Conservation (phyloP, 2,329 filamentous ascomycete species). For the Trichoderma breve region DNA sequence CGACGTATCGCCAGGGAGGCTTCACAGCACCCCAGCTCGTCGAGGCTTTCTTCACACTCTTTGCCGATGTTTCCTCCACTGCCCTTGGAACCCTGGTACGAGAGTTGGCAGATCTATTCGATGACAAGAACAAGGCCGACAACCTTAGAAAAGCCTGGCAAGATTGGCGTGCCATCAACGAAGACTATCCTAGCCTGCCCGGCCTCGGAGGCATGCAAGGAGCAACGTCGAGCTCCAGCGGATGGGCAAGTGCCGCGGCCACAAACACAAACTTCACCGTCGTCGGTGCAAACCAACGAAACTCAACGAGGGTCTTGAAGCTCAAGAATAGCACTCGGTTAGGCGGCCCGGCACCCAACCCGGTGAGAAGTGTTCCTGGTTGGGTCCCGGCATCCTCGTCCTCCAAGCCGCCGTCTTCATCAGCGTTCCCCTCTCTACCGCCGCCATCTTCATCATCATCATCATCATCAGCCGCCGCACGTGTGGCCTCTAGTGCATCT, state of each 20-base stretch:
- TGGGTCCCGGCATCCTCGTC: constrained; percentile 26
- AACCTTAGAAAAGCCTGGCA: constrained; percentile 81
- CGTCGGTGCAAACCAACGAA: constrained; percentile 44
- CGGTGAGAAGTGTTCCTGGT: constrained; percentile 24
- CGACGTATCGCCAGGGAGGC: constrained; percentile 68
- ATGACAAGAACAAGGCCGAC: constrained; percentile 72
- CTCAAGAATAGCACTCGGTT: constrained; percentile 58
- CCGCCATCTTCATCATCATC: constrained; percentile 25
- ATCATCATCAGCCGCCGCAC: constrained; percentile 24
- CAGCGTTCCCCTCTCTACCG: constrained; percentile 47
- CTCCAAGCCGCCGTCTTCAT: constrained; percentile 28
- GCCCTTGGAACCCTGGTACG: constrained; percentile 86
- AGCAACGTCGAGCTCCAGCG: constrained; percentile 53
- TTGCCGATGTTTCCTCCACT: constrained; percentile 71
- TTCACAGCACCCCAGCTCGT: constrained; percentile 74
- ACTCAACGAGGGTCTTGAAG: constrained; percentile 55
- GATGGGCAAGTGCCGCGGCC: constrained; percentile 59
- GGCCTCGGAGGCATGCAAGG: constrained; percentile 68
- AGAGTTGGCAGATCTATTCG: constrained; percentile 89
- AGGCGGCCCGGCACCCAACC: constrained; percentile 35
- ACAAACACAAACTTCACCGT: constrained; percentile 51
- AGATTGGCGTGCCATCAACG: constrained; percentile 92
- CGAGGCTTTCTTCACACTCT: constrained; percentile 83
- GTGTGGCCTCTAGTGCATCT: constrained; percentile 23
- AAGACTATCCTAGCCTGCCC: constrained; percentile 89